Percentiles rank a stretch among this genome's conserved stretches.
Conservation (phyloP, 306 rosid species). For the Trifolium repens region DNA sequence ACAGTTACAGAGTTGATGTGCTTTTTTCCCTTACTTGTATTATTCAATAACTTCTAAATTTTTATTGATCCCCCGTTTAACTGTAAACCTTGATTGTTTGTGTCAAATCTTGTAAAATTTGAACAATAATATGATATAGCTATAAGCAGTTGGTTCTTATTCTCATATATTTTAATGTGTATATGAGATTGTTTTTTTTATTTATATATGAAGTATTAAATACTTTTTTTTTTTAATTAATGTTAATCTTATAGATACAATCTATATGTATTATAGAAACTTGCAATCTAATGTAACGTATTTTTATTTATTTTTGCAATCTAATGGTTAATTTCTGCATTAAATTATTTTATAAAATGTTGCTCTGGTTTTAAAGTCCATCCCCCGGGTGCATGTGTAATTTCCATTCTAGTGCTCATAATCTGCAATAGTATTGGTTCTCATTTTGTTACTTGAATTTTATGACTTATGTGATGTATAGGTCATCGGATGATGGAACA, state of each 20-base stretch:
- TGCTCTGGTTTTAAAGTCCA: neutral
- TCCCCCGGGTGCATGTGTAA: neutral
- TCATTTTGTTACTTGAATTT: slow-evolving; percentile 31
- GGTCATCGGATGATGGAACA: slow-evolving; percentile 94
- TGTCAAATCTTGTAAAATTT: neutral
- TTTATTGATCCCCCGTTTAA: neutral
- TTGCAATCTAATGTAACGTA: neutral
- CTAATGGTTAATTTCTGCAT: neutral
- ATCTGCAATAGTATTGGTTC: slow-evolving; percentile 20
- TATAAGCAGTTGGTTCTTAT: neutral
- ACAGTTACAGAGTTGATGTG: neutral
- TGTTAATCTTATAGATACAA: neutral
- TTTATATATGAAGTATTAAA: neutral
- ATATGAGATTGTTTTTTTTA: neutral
- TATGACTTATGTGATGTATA: slow-evolving; percentile 41
- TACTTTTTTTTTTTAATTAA: neutral
- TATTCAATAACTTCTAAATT: neutral
- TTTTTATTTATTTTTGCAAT: neutral
- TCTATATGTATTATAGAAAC: neutral
- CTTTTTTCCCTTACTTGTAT: neutral
- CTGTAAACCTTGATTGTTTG: neutral
- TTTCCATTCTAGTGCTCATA: slow-evolving; percentile 13
- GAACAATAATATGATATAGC: neutral
- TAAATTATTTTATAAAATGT: slow-evolving; percentile 8
- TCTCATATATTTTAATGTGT: slow-evolving; percentile 6